Base-by-base conservation (phyloP, 768 basidiomycete genomes). In the Leccinum fibrillosum region DNA sequence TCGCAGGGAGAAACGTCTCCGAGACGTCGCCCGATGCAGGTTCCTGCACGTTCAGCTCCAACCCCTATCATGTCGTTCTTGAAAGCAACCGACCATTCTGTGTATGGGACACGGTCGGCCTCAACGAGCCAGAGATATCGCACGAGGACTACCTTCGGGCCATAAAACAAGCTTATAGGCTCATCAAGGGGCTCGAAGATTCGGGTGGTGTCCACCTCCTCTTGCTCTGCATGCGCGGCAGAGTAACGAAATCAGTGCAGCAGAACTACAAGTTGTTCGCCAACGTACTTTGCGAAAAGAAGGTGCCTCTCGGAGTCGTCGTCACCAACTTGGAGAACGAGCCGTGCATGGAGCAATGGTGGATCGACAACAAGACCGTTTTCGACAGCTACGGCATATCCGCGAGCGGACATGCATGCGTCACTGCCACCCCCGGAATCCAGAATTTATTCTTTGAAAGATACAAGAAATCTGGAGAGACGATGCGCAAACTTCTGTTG, bases 271-370 rank as follows among this genome's bases (percentile, higher is more conserved):
- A 54, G 37, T 37, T 78, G 30, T 78, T 78, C 56, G 60, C 59
- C 53, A 66, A 77, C 5, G 66, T 78, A n/a, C 67, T 80, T 17
- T 80, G 79, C 51, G 70, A 68, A 30, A 57, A 56, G 44, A 55
- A 69, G 32, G 76, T 78, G 28, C 77, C 79, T 2, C 66, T 75
- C 19, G 66, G 70, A 1, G 48, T 80, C n/a, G 72, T 72, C 28
- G 57, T 79, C 37, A 79, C 77, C 8, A 62, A 76, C 45, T 64
- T 80, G 39, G 79, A 77, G 62, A 72, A 68, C 37, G 66, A 76
- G 34, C 58, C 34, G 2, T 63, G 63, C 25, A 74, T 76, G 68
- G 71, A 73, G 4, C 62, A 39, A 25, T 80, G 78, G 79, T 79
- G 77, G 78, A 39, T 49, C 15, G 32, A 53, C 35, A 79, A 79